Conservation (phyloP, 306 rosid species). For the Senna tora region DNA sequence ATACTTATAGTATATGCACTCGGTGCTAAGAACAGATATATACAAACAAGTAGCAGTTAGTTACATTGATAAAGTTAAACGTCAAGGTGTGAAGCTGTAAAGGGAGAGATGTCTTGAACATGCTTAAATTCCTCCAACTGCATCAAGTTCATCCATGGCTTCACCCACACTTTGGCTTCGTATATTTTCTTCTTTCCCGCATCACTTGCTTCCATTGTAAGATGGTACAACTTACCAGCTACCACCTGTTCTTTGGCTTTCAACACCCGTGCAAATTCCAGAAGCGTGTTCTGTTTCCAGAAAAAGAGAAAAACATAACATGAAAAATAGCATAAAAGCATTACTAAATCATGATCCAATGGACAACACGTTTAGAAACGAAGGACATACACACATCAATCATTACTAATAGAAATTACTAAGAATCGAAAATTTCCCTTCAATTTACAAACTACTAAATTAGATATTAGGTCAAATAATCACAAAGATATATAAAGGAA, state of each 20-base stretch:
- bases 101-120: constrained; percentile 35
- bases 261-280: constrained; percentile 57
- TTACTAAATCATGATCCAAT: neutral
- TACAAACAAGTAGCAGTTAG: constrained; percentile 1
- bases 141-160: constrained; percentile 67
- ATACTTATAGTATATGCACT: neutral
- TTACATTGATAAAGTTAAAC: constrained; percentile 48
- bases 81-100: constrained; percentile 40
- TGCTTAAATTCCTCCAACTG: constrained; percentile 56
- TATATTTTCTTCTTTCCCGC: constrained; percentile 52
- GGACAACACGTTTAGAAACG: neutral
- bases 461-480: neutral
- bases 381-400: too few relatives aligned
- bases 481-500: neutral
- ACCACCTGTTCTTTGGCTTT: constrained; percentile 56
- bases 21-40: neutral
- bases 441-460: neutral
- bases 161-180: constrained; percentile 64
- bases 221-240: constrained; percentile 54
- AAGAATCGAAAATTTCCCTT: neutral
- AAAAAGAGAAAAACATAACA: neutral
- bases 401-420: neutral
- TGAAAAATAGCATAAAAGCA: neutral
- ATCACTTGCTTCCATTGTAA: constrained; percentile 58
- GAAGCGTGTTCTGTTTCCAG: constrained; percentile 50